phyloP scores from a whole-genome alignment of 176 grass and related monocot species.

The Ensete ventricosum region DNA sequence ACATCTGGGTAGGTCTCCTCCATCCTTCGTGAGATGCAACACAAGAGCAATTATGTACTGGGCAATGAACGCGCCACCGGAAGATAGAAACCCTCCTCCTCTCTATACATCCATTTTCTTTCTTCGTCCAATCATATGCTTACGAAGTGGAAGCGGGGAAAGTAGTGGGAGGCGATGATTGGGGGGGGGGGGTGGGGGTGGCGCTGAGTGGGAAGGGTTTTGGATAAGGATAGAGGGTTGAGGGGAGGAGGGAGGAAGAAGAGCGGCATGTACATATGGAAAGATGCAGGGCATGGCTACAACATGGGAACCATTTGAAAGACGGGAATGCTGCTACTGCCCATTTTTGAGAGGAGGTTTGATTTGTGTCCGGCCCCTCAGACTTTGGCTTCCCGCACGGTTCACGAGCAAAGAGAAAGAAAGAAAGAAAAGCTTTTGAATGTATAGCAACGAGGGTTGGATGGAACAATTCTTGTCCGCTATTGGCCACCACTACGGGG shows the following conservation, averaged over 20 bases:
- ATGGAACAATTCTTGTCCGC: too few species aligned
- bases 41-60: constrained; percentile 12
- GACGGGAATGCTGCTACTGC: background rate
- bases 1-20: too few species aligned
- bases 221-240: background rate
- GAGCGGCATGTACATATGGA: constrained; percentile 7
- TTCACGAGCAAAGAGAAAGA: too few species aligned
- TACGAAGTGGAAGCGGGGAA: constrained; percentile 13
- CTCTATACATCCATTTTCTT: background rate
- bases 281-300: constrained; percentile 13
- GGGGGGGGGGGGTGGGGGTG: background rate
- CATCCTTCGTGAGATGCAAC: too few species aligned
- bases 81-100: background rate
- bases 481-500: too few species aligned
- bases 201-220: too few species aligned
- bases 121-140: constrained; percentile 15
- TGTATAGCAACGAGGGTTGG: too few species aligned
- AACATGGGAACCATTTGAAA: background rate
- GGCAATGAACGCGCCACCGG: background rate
- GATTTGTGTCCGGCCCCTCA: background rate
- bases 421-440: too few species aligned
- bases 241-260: background rate
- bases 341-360: background rate
- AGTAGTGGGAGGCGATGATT: constrained; percentile 22
- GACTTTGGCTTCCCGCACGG: too few species aligned